phyloP scores from a whole-genome alignment of 345 rosid genomes.

The Isatis tinctoria region DNA sequence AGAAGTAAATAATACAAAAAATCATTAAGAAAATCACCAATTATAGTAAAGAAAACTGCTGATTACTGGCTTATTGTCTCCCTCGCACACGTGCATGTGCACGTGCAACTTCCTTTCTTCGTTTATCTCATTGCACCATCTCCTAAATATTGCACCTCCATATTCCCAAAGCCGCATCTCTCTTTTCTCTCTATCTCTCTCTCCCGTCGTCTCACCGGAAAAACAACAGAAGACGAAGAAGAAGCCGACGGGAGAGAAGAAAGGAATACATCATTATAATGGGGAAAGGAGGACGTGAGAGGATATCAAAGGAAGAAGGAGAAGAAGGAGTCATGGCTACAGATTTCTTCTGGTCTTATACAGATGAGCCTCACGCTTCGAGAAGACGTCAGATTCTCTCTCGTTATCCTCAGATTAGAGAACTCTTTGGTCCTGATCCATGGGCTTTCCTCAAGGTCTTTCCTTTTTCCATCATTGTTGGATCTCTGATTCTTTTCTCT shows the following conservation, averaged over 20 bases:
- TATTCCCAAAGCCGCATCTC: neutral
- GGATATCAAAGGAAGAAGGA: slow-evolving; percentile 27
- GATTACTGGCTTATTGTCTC: neutral
- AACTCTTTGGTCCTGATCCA: slow-evolving; percentile 88
- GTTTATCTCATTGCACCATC: neutral
- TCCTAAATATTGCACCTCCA: slow-evolving; percentile 1
- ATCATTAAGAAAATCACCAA: neutral
- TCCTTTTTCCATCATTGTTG: neutral
- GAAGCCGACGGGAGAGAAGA: slow-evolving; percentile 8
- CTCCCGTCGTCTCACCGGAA: slow-evolving; percentile 1
- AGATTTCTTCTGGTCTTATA: slow-evolving; percentile 91
- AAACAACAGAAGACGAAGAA: neutral
- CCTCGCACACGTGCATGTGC: neutral
- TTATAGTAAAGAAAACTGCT: neutral
- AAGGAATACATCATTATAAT: neutral
- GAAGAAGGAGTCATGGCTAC: slow-evolving; percentile 56
- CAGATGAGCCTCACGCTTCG: slow-evolving; percentile 86
- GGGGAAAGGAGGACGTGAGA: slow-evolving; percentile 33
- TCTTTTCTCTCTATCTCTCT: neutral
- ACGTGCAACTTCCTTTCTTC: neutral
- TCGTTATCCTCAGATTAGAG: slow-evolving; percentile 71
- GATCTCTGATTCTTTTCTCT: neutral
- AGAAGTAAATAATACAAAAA: neutral
- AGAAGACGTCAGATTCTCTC: slow-evolving; percentile 84
- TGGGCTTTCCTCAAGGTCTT: slow-evolving; percentile 67